Conservation (phyloP, 768 basidiomycete genomes). For the Jaapia argillacea region DNA sequence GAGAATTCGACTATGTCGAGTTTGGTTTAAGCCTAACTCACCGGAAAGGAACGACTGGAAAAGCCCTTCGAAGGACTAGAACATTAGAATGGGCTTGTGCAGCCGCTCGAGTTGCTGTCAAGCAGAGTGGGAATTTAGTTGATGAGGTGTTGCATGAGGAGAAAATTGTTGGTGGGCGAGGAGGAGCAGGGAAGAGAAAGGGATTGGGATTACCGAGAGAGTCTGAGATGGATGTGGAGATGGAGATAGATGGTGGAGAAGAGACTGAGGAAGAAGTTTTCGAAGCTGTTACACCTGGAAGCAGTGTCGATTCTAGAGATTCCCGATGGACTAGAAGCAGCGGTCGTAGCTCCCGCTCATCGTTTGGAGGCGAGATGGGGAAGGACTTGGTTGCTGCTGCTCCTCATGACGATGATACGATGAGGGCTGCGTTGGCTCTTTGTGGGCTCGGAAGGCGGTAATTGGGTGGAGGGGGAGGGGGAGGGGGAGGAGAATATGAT, state of each 20-base stretch:
- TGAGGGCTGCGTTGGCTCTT: conserved; percentile 59
- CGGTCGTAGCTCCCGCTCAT: conserved; percentile 19
- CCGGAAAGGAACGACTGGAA: conserved; percentile 7
- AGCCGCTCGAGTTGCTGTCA: conserved; percentile 14
- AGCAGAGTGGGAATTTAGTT: not conserved
- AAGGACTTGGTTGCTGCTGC: conserved; percentile 17
- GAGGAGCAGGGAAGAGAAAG: too few relatives aligned
- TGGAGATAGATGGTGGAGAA: conserved; percentile 24
- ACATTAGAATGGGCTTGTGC: conserved; percentile 31
- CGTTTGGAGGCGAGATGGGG: conserved; percentile 20
- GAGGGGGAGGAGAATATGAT: too few relatives aligned
- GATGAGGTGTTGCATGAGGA: not conserved
- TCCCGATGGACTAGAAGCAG: too few relatives aligned
- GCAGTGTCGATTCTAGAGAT: conserved; percentile 9
- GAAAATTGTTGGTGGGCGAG: too few relatives aligned
- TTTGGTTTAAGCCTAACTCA: too few relatives aligned
- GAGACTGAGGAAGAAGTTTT: conserved; percentile 55
- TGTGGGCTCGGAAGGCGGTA: conserved; percentile 39
- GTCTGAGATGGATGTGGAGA: not conserved
- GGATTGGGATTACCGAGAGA: too few relatives aligned
- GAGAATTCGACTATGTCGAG: conserved; percentile 17
- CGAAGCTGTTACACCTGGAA: conserved; percentile 54
- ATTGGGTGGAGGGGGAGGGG: too few relatives aligned
- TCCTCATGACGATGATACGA: conserved; percentile 64
- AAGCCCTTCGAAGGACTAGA: conserved; percentile 5